Percentiles rank a stretch among this genome's conserved stretches.
phyloP scores from a whole-genome alignment of 345 rosid species.

The Arabidopsis arenosa region DNA sequence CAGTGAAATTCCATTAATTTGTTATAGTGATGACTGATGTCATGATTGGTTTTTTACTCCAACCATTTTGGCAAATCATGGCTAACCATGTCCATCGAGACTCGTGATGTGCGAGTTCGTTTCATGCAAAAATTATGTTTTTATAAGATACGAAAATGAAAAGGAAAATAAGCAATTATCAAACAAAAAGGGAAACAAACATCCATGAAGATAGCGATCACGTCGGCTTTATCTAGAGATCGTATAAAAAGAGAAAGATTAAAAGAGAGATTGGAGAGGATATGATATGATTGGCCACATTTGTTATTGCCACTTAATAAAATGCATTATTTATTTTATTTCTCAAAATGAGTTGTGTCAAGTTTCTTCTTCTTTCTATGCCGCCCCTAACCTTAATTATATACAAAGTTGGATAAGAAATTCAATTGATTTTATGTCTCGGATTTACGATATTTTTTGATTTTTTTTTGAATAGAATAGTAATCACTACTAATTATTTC shows the following conservation, averaged over 20 bases:
- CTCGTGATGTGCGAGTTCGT: constrained; percentile 29
- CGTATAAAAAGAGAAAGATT: constrained; percentile 33
- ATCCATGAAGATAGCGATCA: constrained; percentile 43
- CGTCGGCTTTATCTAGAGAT: constrained; percentile 43
- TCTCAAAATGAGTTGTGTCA: background rate
- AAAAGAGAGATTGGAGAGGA: constrained; percentile 37
- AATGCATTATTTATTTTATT: constrained; percentile 4
- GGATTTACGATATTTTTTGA: background rate
- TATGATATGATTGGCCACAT: constrained; percentile 39
- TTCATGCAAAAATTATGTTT: constrained; percentile 29
- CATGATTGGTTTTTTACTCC: constrained; percentile 32
- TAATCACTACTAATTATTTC: background rate
- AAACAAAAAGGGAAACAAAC: constrained; percentile 20
- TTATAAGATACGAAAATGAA: constrained; percentile 12
- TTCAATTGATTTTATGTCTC: background rate
- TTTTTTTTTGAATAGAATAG: background rate
- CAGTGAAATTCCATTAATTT: constrained; percentile 37
- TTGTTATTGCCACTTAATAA: constrained; percentile 33
- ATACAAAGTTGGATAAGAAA: background rate
- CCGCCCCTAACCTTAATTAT: constrained; percentile 28
- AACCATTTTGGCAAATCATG: constrained; percentile 46
- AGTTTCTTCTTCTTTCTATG: constrained; percentile 17
- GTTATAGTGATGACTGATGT: constrained; percentile 5
- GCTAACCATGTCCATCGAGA: constrained; percentile 34
- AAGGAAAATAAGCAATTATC: background rate